Evolutionary conservation across 148 eudicot species (phyloP), one percentile per base, ranked within the genome.

Genomic region (Cornus controversa): DNA sequence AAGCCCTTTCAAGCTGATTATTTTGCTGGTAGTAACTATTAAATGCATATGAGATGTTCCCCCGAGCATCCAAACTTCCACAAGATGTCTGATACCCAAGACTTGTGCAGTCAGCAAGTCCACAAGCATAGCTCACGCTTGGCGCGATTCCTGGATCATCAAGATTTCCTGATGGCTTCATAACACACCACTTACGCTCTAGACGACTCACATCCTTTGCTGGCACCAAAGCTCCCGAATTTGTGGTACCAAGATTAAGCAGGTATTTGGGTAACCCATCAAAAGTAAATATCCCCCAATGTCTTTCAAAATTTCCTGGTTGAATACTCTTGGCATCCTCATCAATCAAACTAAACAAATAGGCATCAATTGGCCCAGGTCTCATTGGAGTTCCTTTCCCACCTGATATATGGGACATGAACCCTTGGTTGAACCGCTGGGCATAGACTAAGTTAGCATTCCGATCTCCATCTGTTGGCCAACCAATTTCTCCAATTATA

Each of bases 401-500:
- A 13, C 86, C 86, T 0, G 97, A 79, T 8, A 90, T 86, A 70
- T 84, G 97, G 15, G 92, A 67, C 83, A 94, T 87, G 86, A 94
- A 89, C 22, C 98, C 98, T 82, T 94, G 97, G 87, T 81, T 92
- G 90, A 94, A 94, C 62, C 90, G 82, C 67, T 86, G 92, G 0
- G 98, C 98, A 10, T 72, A 83, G n/a, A 36, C 70, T 13, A 77
- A 58, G 75, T 92, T 92, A 2, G 97, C 97, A 70, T 94, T 91
- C n/a, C 77, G 76, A 75, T 94, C 93, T 14, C 98, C 98, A 37
- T 94, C 98, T 0, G 97, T 94, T 1, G 98, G 98, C 98, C 98
- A 94, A 1, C 98, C 98, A 1, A 94, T 82, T 67, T 94, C 98
- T 4, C 98, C 98, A 0, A 94, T 82, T 29, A 92, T 90, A 5